Evolutionary conservation across 768 basidiomycete species (phyloP).

Genomic region (Boletus eberwhitei): DNA sequence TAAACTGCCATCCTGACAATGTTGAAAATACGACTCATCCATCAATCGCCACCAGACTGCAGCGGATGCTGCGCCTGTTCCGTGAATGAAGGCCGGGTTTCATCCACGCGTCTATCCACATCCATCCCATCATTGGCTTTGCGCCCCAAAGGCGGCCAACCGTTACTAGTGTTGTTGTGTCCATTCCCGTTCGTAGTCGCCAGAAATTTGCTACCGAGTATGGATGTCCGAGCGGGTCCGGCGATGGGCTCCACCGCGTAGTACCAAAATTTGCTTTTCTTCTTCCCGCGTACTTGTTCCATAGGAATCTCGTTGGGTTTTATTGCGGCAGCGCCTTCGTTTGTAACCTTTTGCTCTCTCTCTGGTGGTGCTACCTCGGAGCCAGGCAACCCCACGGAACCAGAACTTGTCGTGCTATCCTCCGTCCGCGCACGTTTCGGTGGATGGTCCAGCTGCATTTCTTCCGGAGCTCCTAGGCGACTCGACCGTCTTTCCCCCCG

Average conservation of each 20-base stretch:
- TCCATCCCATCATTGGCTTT: constrained; percentile 18
- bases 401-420: constrained; percentile 61
- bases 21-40: constrained; percentile 3
- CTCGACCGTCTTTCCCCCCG: constrained; percentile 72
- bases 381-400: constrained; percentile 36
- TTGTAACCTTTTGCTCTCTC: constrained; percentile 46
- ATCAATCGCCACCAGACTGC: constrained; percentile 12
- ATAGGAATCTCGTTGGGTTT: constrained; percentile 73
- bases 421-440: constrained; percentile 75
- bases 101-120: constrained; percentile 21
- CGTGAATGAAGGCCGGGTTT: constrained; percentile 14
- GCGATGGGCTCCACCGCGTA: constrained; percentile 77
- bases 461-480: constrained; percentile 56
- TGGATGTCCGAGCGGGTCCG: constrained; percentile 23
- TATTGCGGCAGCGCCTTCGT: constrained; percentile 58
- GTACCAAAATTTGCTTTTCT: constrained; percentile 85
- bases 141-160: constrained; percentile 4
- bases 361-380: constrained; percentile 22
- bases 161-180: constrained; percentile 5
- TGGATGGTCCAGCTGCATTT: constrained; percentile 49
- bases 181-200: constrained; percentile 23
- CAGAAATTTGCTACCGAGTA: constrained; percentile 12
- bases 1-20: constrained; percentile 12
- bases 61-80: constrained; percentile 12
- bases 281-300: constrained; percentile 75